Evolutionary conservation across 331 rosid genomes (phyloP).

Genomic region (Prunus yedoensis): DNA sequence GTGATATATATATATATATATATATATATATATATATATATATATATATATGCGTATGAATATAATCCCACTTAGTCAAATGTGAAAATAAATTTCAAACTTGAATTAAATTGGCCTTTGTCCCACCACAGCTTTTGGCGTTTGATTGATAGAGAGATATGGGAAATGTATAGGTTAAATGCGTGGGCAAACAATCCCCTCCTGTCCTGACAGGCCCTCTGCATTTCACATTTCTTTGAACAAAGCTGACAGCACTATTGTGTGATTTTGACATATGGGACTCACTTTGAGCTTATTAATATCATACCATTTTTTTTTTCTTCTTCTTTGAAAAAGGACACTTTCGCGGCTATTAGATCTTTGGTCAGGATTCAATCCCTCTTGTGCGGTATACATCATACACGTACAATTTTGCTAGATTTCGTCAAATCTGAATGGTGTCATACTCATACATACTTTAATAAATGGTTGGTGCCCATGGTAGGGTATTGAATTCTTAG

Average conservation of each 20-base stretch:
- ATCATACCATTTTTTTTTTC: too few relatives aligned
- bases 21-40: too few relatives aligned
- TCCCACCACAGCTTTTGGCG: constrained; percentile 16
- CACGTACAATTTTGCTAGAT: not conserved
- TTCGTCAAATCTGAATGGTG: too few relatives aligned
- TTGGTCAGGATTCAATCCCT: not conserved
- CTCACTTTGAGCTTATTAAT: not conserved
- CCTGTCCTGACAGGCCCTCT: not conserved
- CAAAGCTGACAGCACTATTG: not conserved
- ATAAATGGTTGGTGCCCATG: not conserved
- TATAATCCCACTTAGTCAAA: not conserved
- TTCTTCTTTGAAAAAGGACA: not conserved
- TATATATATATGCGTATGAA: too few relatives aligned
- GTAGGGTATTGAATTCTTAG: not conserved
- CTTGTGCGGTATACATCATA: not conserved
- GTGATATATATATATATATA: too few relatives aligned
- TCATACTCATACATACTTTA: not conserved
- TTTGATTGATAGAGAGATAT: not conserved
- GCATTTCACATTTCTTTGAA: not conserved
- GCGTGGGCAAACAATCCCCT: not conserved
- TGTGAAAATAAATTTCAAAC: not conserved
- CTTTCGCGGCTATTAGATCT: not conserved
- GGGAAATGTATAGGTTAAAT: not conserved
- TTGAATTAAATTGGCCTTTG: constrained; percentile 1
- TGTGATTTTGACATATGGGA: constrained; percentile 2